Conservation (phyloP, 768 basidiomycete genomes). For the Fomitopsis serialis region DNA sequence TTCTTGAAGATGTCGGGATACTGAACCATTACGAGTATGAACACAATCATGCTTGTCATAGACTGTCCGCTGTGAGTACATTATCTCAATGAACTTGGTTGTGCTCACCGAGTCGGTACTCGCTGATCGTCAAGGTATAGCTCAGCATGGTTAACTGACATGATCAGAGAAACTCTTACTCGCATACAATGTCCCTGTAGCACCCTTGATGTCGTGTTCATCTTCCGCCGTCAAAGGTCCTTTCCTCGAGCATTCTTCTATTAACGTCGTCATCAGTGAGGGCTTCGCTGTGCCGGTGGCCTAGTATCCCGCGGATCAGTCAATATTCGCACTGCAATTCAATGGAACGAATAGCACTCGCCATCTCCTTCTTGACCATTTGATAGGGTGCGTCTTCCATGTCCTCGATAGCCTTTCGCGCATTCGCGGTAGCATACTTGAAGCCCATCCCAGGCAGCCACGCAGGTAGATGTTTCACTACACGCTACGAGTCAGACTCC, state of each 20-base stretch:
- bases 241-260: constrained; percentile 8
- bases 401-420: neutral
- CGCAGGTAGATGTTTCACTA: neutral
- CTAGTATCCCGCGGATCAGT: too few relatives aligned
- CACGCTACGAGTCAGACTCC: neutral
- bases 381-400: neutral
- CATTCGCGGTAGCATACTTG: constrained; percentile 3
- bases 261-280: constrained; percentile 11
- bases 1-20: constrained; percentile 33
- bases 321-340: too few relatives aligned
- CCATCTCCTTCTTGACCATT: constrained; percentile 4
- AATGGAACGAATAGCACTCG: constrained; percentile 4
- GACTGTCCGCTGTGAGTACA: constrained; percentile 22
- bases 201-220: constrained; percentile 13
- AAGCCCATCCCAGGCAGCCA: constrained; percentile 14
- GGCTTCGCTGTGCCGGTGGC: constrained; percentile 10
- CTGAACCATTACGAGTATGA: constrained; percentile 36
- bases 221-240: constrained; percentile 4
- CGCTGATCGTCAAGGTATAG: constrained; percentile 8
- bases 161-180: constrained; percentile 2
- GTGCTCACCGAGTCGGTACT: constrained; percentile 16
- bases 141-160: too few relatives aligned
- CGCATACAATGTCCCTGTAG: constrained; percentile 15
- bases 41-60: constrained; percentile 30
- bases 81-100: too few relatives aligned